These are phyloP conservation scores for Sphagnum contortum DNA, from an alignment of 225 moss, liverwort and hornwort genomes.

Conservation along the genomic window DNA sequence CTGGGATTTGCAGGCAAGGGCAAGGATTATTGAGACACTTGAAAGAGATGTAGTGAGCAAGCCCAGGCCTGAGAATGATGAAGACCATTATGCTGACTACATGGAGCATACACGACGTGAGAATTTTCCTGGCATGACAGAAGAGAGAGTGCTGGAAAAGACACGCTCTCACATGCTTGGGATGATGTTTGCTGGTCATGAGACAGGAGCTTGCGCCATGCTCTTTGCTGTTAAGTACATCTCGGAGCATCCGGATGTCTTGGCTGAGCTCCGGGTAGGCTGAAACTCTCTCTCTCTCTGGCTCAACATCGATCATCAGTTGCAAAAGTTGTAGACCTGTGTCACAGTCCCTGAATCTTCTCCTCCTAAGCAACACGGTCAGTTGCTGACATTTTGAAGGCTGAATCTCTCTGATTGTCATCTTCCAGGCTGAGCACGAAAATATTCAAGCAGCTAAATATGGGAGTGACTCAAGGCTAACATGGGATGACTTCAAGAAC, in stretches of 20 bases:
- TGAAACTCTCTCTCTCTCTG: neutral
- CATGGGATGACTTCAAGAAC: slow-evolving; percentile 30
- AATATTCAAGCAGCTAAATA: slow-evolving; percentile 11
- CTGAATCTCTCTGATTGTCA: no score
- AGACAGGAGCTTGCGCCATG: slow-evolving; percentile 19
- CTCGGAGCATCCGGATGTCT: slow-evolving; percentile 10
- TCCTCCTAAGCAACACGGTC: neutral
- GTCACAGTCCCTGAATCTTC: neutral
- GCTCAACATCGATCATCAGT: neutral
- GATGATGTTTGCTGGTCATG: slow-evolving; percentile 25
- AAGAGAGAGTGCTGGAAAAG: slow-evolving; percentile 15
- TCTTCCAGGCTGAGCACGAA: slow-evolving; percentile 15
- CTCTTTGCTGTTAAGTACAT: slow-evolving; percentile 28
- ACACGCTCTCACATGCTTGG: slow-evolving; percentile 27
- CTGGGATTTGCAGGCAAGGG: slow-evolving; percentile 7
- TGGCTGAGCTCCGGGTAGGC: slow-evolving; percentile 13
- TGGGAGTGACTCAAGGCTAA: slow-evolving; percentile 7
- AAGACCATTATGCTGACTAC: slow-evolving; percentile 30
- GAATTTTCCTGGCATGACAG: slow-evolving; percentile 16
- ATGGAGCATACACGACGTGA: slow-evolving; percentile 17
- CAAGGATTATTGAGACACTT: slow-evolving; percentile 18
- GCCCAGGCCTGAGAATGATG: slow-evolving; percentile 17
- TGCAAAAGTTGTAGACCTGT: neutral
- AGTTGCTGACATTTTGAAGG: no score
- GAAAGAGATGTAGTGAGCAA: slow-evolving; percentile 21